These are phyloP conservation scores for Chlorella sp. DNA, from an alignment of 139 green algal species.

Conservation along the genomic window DNA sequence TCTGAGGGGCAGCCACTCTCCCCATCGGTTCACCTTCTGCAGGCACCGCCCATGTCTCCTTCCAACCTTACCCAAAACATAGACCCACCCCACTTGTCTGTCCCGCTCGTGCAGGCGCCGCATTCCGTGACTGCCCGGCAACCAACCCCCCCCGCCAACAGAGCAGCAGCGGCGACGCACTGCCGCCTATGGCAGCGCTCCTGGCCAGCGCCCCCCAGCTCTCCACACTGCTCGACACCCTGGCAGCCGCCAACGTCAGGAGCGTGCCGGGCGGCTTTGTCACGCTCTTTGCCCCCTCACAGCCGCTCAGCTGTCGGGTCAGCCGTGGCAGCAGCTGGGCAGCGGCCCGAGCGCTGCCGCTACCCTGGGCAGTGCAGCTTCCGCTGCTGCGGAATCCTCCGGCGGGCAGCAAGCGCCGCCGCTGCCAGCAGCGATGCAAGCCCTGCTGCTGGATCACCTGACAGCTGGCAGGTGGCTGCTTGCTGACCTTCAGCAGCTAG, in stretches of 20 bases:
- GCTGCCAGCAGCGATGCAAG: conserved; percentile 2
- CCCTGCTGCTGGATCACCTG: conserved; percentile 10
- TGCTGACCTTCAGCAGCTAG: conserved; percentile 12
- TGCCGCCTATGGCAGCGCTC: not conserved
- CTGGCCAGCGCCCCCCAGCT: conserved; percentile 10
- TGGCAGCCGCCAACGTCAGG: not conserved
- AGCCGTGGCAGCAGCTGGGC: conserved; percentile 11
- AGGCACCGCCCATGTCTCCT: too few relatives aligned
- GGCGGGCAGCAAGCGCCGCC: too few relatives aligned
- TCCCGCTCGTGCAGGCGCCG: conserved; percentile 19
- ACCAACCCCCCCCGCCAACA: not conserved
- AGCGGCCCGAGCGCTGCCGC: not conserved
- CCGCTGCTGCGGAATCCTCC: not conserved
- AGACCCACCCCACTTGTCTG: too few relatives aligned
- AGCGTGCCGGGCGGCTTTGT: not conserved
- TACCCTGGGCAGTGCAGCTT: not conserved
- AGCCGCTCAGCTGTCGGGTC: not conserved
- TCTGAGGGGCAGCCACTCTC: too few relatives aligned
- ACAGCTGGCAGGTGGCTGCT: not conserved
- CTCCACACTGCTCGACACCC: not conserved
- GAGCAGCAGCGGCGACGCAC: conserved; percentile 2
- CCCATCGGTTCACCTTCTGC: too few relatives aligned
- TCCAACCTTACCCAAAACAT: too few relatives aligned
- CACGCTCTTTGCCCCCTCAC: not conserved
- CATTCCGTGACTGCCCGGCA: conserved; percentile 1